Conservation (phyloP, 768 basidiomycete genomes). For the Psilocybe cubensis region DNA sequence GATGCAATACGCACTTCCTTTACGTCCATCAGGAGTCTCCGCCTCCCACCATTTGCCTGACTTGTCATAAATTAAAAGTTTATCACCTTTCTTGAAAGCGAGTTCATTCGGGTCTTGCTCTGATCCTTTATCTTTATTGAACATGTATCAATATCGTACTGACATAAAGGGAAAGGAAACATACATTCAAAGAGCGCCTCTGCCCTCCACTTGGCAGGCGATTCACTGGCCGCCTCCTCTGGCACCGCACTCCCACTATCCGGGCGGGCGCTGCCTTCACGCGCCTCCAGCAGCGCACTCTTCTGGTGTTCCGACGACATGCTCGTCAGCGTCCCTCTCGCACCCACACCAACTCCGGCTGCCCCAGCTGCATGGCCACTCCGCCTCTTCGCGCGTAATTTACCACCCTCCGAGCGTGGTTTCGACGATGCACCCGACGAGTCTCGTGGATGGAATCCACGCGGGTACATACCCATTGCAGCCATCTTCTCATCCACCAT, state of each 20-base stretch:
- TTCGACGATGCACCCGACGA: not conserved
- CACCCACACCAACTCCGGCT: not conserved
- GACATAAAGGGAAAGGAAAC: conserved; percentile 2
- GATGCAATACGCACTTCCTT: conserved; percentile 59
- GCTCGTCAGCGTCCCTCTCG: not conserved
- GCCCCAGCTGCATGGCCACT: not conserved
- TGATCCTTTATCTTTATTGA: conserved; percentile 32
- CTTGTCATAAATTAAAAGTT: conserved; percentile 80
- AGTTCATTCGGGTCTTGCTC: conserved; percentile 86
- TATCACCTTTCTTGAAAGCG: conserved; percentile 83
- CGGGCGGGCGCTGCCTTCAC: not conserved
- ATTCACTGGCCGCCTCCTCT: conserved; percentile 5
- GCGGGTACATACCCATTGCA: not conserved
- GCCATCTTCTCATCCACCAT: conserved; percentile 1
- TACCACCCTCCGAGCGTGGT: not conserved
- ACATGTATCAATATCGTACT: conserved; percentile 5
- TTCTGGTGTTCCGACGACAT: not conserved
- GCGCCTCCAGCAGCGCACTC: not conserved
- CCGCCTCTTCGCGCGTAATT: not conserved
- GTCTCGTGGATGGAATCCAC: conserved; percentile 3
- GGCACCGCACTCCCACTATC: not conserved
- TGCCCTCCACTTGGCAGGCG: conserved; percentile 29
- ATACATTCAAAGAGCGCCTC: conserved; percentile 52
- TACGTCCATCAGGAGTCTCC: conserved; percentile 60
- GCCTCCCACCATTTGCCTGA: conserved; percentile 89